Evolutionary conservation across 1,139 yeast species (phyloP), one percentile per base, ranked within the genome.

Genomic region (Lodderomyces jiufengensis): DNA sequence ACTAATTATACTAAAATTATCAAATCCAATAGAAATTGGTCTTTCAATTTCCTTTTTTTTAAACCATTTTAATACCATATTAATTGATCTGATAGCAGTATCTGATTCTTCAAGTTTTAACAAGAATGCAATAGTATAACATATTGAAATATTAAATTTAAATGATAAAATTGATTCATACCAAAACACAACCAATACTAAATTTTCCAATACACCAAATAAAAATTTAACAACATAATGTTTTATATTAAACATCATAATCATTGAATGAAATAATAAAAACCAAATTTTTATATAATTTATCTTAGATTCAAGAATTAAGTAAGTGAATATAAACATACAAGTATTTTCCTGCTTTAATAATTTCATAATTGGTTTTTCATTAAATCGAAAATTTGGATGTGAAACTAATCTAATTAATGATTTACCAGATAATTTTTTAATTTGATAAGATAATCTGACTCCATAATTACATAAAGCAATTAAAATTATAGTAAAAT

Each of bases 1-100:
- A 46, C 60, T 55, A 23, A 61, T 48, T 21, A 61, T 49, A 41
- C 60, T 52, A 31, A 57, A 49, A 12, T 51, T 37, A 38, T 62
- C 67, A 38, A 61, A 59, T 32, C 52, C 52, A 25, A 60, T 43
- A 1, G 67, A 59, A 4, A 7, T 18, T 10, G 57, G 41, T 45
- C 63, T 45, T 5, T 18, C 40, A 34, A 43, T 35, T 26, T 45
- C 35, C 24, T 30, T 32, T 31, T 22, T 23, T 6, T 31, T 21
- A 12, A 25, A 25, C 8, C 6, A 24, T 14, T 16, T 26, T 8
- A 30, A 31, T 8, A 30, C n/a, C 9, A 15, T 9, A 23, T 28
- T 32, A 3, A 37, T 23, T 11, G 37, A 28, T 29, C n/a, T 31
- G 11, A 24, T 36, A 6, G 44, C 29, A 6, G 36, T 18, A 11